Evolutionary conservation across 2,329 filamentous ascomycete species (phyloP).

Genomic region (Aspergillus sp.): DNA sequence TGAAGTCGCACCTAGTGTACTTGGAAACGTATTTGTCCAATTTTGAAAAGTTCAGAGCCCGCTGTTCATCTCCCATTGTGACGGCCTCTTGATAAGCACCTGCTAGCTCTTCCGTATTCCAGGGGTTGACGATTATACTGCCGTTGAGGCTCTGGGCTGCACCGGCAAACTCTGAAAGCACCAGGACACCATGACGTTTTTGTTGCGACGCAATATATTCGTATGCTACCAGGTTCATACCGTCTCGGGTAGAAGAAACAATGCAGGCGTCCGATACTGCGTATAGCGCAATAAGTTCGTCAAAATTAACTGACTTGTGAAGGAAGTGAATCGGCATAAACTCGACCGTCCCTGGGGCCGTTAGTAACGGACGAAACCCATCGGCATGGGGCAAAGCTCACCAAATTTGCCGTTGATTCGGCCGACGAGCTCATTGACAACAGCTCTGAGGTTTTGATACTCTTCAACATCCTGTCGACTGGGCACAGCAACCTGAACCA

Average conservation of each 20-base stretch:
- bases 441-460: constrained; percentile 90
- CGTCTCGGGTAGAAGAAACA: constrained; percentile 90
- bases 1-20: constrained; percentile 64
- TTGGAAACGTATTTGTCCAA: constrained; percentile 93
- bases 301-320: constrained; percentile 90
- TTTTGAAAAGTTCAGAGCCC: constrained; percentile 80
- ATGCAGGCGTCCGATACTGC: constrained; percentile 87
- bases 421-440: constrained; percentile 94
- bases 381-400: constrained; percentile 21
- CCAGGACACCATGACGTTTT: constrained; percentile 84
- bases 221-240: constrained; percentile 98
- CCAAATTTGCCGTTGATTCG: constrained; percentile 94
- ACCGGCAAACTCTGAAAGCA: constrained; percentile 93
- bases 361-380: constrained; percentile 7
- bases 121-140: constrained; percentile 91
- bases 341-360: constrained; percentile 68
- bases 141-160: constrained; percentile 92
- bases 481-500: constrained; percentile 93
- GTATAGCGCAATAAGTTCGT: constrained; percentile 90
- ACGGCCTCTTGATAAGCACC: constrained; percentile 94
- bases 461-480: constrained; percentile 94
- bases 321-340: constrained; percentile 99
- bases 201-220: constrained; percentile 95
- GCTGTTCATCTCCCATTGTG: constrained; percentile 86
- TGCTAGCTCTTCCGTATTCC: constrained; percentile 95